These are phyloP conservation scores for Candida michaelii DNA, from an alignment of 805 yeast genomes.

Conservation along the genomic window DNA sequence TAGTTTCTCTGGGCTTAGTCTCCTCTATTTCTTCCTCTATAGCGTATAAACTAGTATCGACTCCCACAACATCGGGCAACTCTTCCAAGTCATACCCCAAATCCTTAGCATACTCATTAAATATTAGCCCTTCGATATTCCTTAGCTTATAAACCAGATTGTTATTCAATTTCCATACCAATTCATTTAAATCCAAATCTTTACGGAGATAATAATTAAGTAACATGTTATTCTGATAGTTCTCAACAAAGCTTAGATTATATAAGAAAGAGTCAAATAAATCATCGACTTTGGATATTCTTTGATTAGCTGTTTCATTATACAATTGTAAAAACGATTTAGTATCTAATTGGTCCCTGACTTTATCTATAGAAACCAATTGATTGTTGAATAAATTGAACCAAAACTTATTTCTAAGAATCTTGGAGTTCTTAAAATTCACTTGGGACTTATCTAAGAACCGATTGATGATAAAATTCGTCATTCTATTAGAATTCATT, in stretches of 20 bases:
- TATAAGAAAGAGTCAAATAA: constrained; percentile 41
- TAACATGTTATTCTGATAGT: constrained; percentile 20
- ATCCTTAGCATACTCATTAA: constrained; percentile 1
- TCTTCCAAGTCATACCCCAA: background rate
- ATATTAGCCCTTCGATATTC: constrained; percentile 1
- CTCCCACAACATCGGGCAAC: constrained; percentile 3
- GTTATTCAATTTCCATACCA: constrained; percentile 21
- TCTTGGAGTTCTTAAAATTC: constrained; percentile 13
- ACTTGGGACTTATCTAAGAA: constrained; percentile 21
- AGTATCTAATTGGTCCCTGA: background rate
- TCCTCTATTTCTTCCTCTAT: background rate
- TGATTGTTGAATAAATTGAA: constrained; percentile 4
- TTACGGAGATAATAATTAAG: constrained; percentile 17
- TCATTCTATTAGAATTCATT: constrained; percentile 36
- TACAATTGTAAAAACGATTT: constrained; percentile 4
- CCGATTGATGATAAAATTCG: constrained; percentile 38
- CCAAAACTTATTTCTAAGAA: constrained; percentile 8
- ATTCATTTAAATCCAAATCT: constrained; percentile 23
- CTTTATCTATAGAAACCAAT: background rate
- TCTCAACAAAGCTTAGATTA: constrained; percentile 25
- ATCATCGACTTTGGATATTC: constrained; percentile 35
- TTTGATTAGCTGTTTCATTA: constrained; percentile 3
- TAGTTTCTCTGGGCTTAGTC: background rate
- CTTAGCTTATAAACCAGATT: constrained; percentile 17
- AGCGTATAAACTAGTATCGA: background rate